phyloP scores from a whole-genome alignment of 1,139 yeast species.

The Blastobotrys serpentis region DNA sequence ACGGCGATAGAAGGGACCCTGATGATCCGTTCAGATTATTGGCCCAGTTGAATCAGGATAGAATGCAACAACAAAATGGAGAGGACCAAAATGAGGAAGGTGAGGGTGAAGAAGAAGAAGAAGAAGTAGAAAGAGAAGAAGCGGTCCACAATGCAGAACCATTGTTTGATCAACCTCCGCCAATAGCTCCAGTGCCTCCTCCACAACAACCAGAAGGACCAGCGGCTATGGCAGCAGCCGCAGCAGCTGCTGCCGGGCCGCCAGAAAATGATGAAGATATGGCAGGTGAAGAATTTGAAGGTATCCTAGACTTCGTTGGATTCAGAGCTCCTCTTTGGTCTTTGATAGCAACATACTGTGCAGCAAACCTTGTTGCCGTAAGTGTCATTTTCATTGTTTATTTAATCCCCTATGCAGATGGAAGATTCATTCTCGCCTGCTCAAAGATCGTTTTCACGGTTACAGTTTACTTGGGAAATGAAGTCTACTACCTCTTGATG shows the following conservation, averaged over 20 bases:
- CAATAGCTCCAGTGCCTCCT: neutral
- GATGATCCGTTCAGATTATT: constrained; percentile 11
- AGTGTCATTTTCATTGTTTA: constrained; percentile 21
- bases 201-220: constrained; percentile 9
- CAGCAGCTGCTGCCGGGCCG: constrained; percentile 17
- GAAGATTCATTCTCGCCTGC: constrained; percentile 22
- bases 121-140: constrained; percentile 10
- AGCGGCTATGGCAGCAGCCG: constrained; percentile 6
- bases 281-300: constrained; percentile 33
- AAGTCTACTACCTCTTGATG: constrained; percentile 8
- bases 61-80: constrained; percentile 21
- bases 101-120: constrained; percentile 13
- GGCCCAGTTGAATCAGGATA: constrained; percentile 8
- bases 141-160: constrained; percentile 11
- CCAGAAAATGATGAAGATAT: constrained; percentile 19
- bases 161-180: neutral
- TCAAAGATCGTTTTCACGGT: constrained; percentile 2
- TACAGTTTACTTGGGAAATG: constrained; percentile 8
- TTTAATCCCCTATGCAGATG: constrained; percentile 33
- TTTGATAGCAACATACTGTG: constrained; percentile 24
- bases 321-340: constrained; percentile 34
- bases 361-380: constrained; percentile 27
- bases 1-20: constrained; percentile 4
- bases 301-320: constrained; percentile 34
- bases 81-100: constrained; percentile 12